These are phyloP conservation scores for Fulvia fulva DNA, from an alignment of 2,329 filamentous ascomycete genomes.

Conservation along the genomic window DNA sequence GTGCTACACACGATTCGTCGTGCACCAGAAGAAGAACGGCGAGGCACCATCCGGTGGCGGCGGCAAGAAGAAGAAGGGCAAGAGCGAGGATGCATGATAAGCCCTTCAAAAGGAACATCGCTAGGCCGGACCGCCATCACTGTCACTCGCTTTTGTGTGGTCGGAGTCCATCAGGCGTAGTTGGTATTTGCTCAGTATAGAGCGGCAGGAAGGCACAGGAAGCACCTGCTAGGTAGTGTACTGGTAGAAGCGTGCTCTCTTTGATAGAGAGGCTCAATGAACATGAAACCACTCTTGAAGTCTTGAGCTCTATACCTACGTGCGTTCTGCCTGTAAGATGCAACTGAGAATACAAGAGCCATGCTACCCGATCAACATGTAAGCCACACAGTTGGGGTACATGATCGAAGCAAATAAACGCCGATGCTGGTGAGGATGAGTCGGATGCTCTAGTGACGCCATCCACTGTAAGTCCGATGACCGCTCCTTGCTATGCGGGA, in stretches of 20 bases:
- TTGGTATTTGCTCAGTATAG: background rate
- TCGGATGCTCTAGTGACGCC: background rate
- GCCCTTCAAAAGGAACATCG: background rate
- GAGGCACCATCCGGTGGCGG: conserved; percentile 49
- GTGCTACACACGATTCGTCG: conserved; percentile 80
- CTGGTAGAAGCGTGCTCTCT: conserved; percentile 7
- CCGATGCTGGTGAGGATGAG: background rate
- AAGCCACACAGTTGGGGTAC: background rate
- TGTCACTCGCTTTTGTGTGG: conserved; percentile 18
- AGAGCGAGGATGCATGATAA: conserved; percentile 29
- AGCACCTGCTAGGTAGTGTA: conserved; percentile 7
- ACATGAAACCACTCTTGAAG: background rate
- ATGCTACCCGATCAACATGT: background rate
- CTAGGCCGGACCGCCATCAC: background rate
- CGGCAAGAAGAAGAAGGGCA: conserved; percentile 58
- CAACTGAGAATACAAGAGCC: background rate
- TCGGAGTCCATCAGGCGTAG: background rate
- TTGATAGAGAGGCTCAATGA: background rate
- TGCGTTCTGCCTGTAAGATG: background rate
- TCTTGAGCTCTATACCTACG: background rate
- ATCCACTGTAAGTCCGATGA: background rate
- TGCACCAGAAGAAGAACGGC: conserved; percentile 75
- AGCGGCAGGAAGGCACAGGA: background rate
- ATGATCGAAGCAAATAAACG: background rate
- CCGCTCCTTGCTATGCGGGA: background rate